Percentiles rank a stretch among this genome's conserved stretches.
Conservation (phyloP, 257 asterid genomes). For the Solanum ahanhuiri region DNA sequence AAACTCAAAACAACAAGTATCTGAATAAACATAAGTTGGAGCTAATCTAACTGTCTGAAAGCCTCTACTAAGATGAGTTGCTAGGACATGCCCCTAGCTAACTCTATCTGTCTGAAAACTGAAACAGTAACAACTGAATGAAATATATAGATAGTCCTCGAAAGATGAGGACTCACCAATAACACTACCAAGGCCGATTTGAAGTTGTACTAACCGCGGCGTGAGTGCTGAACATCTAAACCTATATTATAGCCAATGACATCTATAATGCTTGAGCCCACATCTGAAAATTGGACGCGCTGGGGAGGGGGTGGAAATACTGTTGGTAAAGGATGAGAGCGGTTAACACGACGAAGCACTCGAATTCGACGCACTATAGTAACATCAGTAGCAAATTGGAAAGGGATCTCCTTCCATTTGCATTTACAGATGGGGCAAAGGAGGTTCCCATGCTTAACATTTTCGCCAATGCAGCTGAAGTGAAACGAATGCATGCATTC, state of each 20-base stretch:
- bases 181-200: no score
- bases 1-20: no score
- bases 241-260: background rate
- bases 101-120: no score
- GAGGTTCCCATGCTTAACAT: constrained; percentile 17
- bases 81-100: no score
- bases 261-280: background rate
- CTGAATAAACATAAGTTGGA: no score
- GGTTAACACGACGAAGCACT: background rate
- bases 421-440: constrained; percentile 21
- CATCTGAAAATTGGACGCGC: background rate
- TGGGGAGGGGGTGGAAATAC: background rate
- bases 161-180: no score
- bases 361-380: background rate
- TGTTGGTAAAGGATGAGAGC: background rate
- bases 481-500: constrained; percentile 28
- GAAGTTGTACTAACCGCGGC: no score
- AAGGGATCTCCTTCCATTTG: constrained; percentile 24
- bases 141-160: no score
- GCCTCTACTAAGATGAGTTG: no score
- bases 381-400: background rate
- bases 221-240: no score
- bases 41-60: no score
- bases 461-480: constrained; percentile 16
- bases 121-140: no score